Percentiles rank a stretch among this genome's conserved stretches.
Conservation (phyloP, 768 basidiomycete genomes). For the Tubosaeta brunneosetosa region DNA sequence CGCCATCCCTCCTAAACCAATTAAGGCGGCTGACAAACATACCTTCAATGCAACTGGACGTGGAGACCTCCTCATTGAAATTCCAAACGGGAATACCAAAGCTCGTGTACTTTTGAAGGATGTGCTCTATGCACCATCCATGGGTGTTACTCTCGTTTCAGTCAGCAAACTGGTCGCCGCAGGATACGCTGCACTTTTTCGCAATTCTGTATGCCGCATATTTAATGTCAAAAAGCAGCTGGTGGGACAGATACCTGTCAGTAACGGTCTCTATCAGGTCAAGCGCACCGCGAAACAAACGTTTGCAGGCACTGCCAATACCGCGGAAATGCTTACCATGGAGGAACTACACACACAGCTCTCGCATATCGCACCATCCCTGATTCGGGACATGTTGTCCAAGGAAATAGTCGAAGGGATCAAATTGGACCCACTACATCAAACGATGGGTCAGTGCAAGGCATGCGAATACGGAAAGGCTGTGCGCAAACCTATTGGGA, state of each 20-base stretch:
- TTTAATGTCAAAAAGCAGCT: neutral
- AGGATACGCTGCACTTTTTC: constrained; percentile 6
- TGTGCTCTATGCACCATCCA: neutral
- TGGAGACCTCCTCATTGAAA: neutral
- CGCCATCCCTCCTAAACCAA: too few species aligned
- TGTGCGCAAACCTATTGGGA: constrained; percentile 4
- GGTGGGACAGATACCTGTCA: too few species aligned
- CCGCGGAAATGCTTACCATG: neutral
- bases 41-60: too few species aligned
- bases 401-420: constrained; percentile 5
- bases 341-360: constrained; percentile 1
- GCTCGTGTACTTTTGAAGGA: neutral
- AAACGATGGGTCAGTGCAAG: constrained; percentile 7
- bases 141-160: constrained; percentile 4
- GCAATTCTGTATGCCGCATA: neutral
- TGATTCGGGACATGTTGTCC: constrained; percentile 4
- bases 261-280: too few species aligned
- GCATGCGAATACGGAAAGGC: constrained; percentile 12
- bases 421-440: neutral
- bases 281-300: too few species aligned
- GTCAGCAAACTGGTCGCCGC: constrained; percentile 1
- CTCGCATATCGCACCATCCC: neutral
- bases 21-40: too few species aligned
- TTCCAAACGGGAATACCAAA: neutral
- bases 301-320: neutral